Evolutionary conservation across 495 filamentous ascomycete species (phyloP), one percentile per base, ranked within the genome.

Genomic region (Trypethelium eluteriae): DNA sequence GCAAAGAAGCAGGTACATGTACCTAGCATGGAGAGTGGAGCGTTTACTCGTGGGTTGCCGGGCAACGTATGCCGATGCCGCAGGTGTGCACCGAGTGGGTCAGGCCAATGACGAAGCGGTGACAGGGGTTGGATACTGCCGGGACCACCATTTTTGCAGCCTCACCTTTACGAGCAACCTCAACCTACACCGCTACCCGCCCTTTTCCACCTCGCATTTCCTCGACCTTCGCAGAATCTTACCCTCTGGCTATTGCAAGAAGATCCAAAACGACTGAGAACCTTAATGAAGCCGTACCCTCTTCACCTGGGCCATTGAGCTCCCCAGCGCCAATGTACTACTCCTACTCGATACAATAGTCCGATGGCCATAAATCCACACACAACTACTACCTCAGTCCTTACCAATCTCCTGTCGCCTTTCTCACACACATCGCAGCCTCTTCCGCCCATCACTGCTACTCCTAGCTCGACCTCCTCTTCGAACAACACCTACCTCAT

Each of bases 401-500:
- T 34, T n/a, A 62, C 47, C 53, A 57, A 64, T 56, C 53, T 44
- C 35, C n/a, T 47, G 56, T 39, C 68, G 59, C 68, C 50, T 62
- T 67, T 64, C 62, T 68, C 16, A 38, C 67, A 35, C 70, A 76
- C 69, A 65, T 75, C 50, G 65, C 76, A 66, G 62, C 70, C 73
- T 56, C 57, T 64, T 34, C 65, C 56, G 70, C 74, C 68, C 46
- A 62, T 62, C 62, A 62, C 64, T 68, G 68, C 67, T 70, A 70
- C 73, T 36, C 65, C 62, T 34, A 18, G 72, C 83, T n/a, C 81
- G 78, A 57, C 76, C 80, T 18, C 80, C 80, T 36, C 75, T 78
- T 85, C 85, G 3, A 86, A 86, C 76, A 87, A 90, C 73, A 90
- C 92, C 32, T 95, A 89, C 76, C 82, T 93, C 67, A 90, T 96